Evolutionary conservation across 768 basidiomycete genomes (phyloP).

Genomic region (Trichaptum fuscoviolaceum): DNA sequence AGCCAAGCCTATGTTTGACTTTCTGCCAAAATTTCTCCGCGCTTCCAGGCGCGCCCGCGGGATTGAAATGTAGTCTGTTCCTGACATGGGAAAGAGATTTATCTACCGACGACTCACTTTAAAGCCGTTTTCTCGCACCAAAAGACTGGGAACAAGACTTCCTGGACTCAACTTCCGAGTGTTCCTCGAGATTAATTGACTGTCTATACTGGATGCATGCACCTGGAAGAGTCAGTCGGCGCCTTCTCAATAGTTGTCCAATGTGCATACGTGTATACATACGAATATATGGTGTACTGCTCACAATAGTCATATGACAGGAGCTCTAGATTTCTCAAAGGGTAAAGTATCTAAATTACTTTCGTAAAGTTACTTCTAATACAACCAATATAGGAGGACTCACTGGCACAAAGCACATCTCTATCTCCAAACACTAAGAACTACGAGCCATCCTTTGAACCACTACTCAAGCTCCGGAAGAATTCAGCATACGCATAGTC

Average conservation of each 20-base stretch:
- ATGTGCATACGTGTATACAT: no score
- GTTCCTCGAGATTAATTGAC: neutral
- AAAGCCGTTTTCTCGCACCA: neutral
- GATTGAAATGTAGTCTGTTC: neutral
- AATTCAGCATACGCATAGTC: conserved; percentile 95
- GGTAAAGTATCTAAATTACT: neutral
- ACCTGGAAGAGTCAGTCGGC: neutral
- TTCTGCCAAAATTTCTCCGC: neutral
- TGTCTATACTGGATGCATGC: neutral
- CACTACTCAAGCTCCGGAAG: conserved; percentile 64
- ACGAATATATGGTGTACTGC: no score
- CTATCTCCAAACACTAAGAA: neutral
- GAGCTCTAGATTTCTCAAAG: no score
- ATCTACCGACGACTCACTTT: neutral
- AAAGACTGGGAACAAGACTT: neutral
- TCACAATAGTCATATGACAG: no score
- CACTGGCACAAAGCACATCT: neutral
- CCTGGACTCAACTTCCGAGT: neutral
- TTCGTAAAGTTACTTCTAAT: neutral
- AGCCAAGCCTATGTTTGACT: neutral
- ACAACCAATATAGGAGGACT: neutral
- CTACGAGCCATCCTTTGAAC: conserved; percentile 24
- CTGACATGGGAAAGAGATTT: neutral
- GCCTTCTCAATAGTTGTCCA: neutral
- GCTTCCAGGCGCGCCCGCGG: neutral